Percentiles rank a stretch among this genome's conserved stretches.
These are phyloP conservation scores for Globisporangium iwayamae DNA, from an alignment of 352 stramenopile species.

Conservation along the genomic window DNA sequence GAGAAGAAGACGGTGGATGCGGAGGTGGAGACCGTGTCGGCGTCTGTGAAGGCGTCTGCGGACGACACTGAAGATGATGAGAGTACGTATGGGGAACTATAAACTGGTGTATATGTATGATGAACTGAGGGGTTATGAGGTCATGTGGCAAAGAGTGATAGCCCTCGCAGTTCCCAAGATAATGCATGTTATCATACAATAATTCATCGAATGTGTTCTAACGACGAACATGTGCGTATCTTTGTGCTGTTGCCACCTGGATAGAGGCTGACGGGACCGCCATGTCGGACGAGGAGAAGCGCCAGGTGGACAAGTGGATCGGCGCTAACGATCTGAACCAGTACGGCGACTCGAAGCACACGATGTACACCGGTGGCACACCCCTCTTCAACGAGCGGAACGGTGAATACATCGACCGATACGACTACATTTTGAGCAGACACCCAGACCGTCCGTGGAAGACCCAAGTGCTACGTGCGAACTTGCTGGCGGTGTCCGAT, in stretches of 20 bases:
- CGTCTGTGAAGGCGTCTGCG: slow-evolving; percentile 4
- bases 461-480: slow-evolving; percentile 18
- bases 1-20: not conserved
- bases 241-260: not conserved
- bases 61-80: slow-evolving; percentile 4
- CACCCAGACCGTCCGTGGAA: slow-evolving; percentile 65
- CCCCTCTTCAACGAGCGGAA: slow-evolving; percentile 77
- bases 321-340: slow-evolving; percentile 7
- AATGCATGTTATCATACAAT: not conserved
- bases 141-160: not conserved
- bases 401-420: slow-evolving; percentile 44
- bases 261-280: not conserved
- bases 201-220: not conserved
- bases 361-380: slow-evolving; percentile 69
- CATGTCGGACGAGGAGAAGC: slow-evolving; percentile 16
- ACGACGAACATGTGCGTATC: not conserved
- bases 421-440: slow-evolving; percentile 58
- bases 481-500: slow-evolving; percentile 14
- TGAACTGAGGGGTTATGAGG: not conserved
- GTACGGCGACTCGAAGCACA: slow-evolving; percentile 25
- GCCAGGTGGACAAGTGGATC: slow-evolving; percentile 32
- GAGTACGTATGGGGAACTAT: slow-evolving; percentile 16
- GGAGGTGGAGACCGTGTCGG: not conserved
- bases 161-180: not conserved
- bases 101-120: not conserved